These are phyloP conservation scores for Botrytis deweyae DNA, from an alignment of 2,329 filamentous ascomycete species.

Conservation along the genomic window DNA sequence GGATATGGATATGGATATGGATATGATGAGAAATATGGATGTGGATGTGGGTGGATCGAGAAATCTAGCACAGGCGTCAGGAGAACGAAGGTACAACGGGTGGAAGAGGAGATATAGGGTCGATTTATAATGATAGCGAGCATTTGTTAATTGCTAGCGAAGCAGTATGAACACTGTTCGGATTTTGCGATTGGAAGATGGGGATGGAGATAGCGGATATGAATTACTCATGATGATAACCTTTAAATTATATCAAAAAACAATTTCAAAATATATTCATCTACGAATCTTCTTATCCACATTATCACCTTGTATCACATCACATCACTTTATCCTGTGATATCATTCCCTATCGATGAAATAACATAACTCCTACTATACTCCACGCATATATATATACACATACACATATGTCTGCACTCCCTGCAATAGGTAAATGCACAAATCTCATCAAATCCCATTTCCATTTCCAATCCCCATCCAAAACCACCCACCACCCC, in stretches of 20 bases:
- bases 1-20: no score
- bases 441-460: no score
- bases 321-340: neutral
- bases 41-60: neutral
- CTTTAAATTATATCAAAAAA: neutral
- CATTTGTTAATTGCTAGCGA: neutral
- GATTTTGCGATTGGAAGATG: neutral
- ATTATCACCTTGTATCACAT: no score
- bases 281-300: neutral
- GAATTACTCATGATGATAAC: neutral
- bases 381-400: no score
- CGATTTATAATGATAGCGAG: neutral
- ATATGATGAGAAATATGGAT: neutral
- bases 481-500: no score
- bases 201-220: neutral
- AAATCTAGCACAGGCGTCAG: neutral
- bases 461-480: no score
- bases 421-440: no score
- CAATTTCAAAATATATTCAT: neutral
- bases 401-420: no score
- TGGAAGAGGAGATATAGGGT: neutral
- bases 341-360: no score
- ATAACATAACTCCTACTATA: no score
- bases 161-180: neutral
- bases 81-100: accelerated